phyloP scores from a whole-genome alignment of 148 eudicot genomes.

The Bassia scoparia region DNA sequence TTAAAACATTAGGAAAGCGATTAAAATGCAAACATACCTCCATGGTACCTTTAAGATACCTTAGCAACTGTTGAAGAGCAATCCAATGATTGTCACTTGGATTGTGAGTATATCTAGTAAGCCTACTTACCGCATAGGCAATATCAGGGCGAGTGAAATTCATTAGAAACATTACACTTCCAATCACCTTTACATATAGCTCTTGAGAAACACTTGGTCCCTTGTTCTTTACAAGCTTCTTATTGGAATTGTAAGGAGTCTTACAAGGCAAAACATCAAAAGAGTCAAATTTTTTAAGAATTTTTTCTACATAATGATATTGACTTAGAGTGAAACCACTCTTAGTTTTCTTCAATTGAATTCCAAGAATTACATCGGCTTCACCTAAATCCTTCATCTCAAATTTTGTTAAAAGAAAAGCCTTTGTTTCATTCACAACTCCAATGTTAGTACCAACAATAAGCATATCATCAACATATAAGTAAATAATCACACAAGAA shows the following conservation, averaged over 20 bases:
- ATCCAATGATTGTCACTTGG: not conserved
- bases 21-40: not conserved
- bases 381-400: no score
- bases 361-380: no score
- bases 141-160: not conserved
- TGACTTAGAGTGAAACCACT: not conserved
- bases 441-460: no score
- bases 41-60: not conserved
- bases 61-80: not conserved
- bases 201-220: no score
- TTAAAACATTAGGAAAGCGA: not conserved
- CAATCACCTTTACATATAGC: no score
- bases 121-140: not conserved
- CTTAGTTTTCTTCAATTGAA: no score
- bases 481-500: not conserved
- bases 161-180: constrained; percentile 9
- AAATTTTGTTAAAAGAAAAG: no score
- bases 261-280: not conserved
- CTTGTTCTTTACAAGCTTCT: no score
- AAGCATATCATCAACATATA: no score
- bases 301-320: not conserved
- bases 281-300: no score
- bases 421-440: no score
- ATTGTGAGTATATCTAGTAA: not conserved
- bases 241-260: not conserved